Percentiles rank a stretch among this genome's conserved stretches.
These are phyloP conservation scores for Litsea cubeba DNA, from an alignment of 164 flowering plant genomes.

Conservation along the genomic window DNA sequence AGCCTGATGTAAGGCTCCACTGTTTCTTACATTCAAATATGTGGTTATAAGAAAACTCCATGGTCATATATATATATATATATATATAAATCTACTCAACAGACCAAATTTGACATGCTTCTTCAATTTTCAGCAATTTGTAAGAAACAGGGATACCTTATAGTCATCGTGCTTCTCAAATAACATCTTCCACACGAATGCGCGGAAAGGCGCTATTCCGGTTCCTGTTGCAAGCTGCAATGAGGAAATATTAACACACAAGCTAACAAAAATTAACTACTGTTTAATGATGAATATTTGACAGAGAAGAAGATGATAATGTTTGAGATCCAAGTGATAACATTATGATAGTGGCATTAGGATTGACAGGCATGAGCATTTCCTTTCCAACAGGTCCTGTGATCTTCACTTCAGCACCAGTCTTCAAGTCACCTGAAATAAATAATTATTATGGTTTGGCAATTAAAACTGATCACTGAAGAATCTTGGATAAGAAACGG, in stretches of 20 bases:
- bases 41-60: no score
- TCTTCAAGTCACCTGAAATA: constrained; percentile 78
- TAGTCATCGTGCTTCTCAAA: constrained; percentile 94
- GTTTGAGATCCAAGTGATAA: constrained; percentile 22
- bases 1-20: no score
- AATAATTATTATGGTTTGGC: not conserved
- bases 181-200: constrained; percentile 98
- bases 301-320: not conserved
- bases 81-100: no score
- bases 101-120: no score
- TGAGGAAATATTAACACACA: not conserved
- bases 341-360: constrained; percentile 85
- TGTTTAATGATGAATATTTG: not conserved
- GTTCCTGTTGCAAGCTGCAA: constrained; percentile 95
- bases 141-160: constrained; percentile 43
- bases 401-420: constrained; percentile 74
- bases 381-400: constrained; percentile 99
- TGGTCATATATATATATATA: no score
- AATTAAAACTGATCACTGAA: not conserved
- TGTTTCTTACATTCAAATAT: no score
- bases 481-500: not conserved
- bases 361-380: constrained; percentile 97
- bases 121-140: no score
- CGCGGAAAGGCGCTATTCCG: constrained; percentile 91
- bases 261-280: not conserved